Evolutionary conservation across 257 asterid species (phyloP), one percentile per base, ranked within the genome.

Genomic region (Solanum clarkiae): DNA sequence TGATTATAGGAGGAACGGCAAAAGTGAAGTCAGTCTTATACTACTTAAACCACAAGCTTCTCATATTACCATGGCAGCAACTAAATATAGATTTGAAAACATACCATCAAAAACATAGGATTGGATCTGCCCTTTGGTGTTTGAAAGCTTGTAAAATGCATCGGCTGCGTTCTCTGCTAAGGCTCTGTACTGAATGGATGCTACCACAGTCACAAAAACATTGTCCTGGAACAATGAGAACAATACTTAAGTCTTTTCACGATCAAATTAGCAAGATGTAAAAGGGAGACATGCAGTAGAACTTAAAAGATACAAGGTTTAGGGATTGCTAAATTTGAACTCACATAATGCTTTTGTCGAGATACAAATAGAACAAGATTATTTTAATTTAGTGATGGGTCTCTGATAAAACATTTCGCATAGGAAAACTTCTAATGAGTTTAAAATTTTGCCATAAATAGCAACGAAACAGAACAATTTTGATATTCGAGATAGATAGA

Each of bases 141-240:
- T 86, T 4, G 90, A 85, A 65, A 90, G 89, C 84, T 85, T 88
- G 86, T 90, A 88, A 82, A 85, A 88, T 17, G 89, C 92, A 90
- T 90, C 89, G 80, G 84, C 74, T 20, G 90, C 90, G 22, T 86
- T 86, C 26, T 84, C 87, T 26, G 87, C 88, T 85, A 89, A 75
- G 56, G 87, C 90, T 53, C 89, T 82, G 84, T 89, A 89, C 80
- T 89, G 92, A 45, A 89, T 87, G 57, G 92, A 87, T 5, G 90
- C 92, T 56, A 90, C 92, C 85, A 90, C 90, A 20, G 86, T 88
- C 29, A 90, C 92, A 80, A 90, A 90, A 71, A 90, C 90, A 85
- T 86, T 90, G 87, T 90, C 92, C 92, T 90, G 89, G 66, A 88
- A 82, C 62, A 84, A 53, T 8, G 66, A 55, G 42, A 85, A 20